phyloP scores from a whole-genome alignment of 2,329 filamentous ascomycete genomes.

The Phialocephala sp. region DNA sequence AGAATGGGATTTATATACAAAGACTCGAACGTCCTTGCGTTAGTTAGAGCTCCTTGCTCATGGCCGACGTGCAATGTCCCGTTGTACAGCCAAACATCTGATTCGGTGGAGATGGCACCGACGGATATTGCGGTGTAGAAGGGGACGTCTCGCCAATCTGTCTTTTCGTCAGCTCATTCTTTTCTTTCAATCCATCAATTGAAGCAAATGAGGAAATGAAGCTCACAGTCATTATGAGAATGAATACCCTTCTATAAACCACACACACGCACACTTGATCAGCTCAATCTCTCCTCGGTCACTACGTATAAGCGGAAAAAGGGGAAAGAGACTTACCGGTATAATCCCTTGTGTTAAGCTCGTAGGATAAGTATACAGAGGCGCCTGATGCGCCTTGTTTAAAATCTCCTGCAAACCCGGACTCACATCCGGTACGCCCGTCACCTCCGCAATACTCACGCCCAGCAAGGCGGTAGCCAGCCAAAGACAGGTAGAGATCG shows the following conservation, averaged over 20 bases:
- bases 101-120: constrained; percentile 36
- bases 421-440: constrained; percentile 45
- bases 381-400: constrained; percentile 56
- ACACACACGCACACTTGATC: background rate
- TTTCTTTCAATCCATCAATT: background rate
- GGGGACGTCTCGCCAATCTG: constrained; percentile 40
- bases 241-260: constrained; percentile 54
- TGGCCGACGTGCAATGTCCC: constrained; percentile 38
- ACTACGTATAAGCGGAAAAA: background rate
- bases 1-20: constrained; percentile 41
- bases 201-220: constrained; percentile 52
- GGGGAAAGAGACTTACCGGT: constrained; percentile 49
- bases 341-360: constrained; percentile 64
- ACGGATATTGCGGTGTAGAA: constrained; percentile 39
- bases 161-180: background rate
- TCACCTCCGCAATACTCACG: constrained; percentile 14
- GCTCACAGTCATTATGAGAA: constrained; percentile 65
- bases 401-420: constrained; percentile 60
- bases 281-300: background rate
- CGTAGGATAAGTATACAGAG: constrained; percentile 64
- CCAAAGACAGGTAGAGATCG: constrained; percentile 25
- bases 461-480: constrained; percentile 25
- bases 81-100: constrained; percentile 42
- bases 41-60: constrained; percentile 35
- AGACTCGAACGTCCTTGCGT: constrained; percentile 35